Evolutionary conservation across 75 land plant genomes (phyloP).

Genomic region (Pinus taeda): DNA sequence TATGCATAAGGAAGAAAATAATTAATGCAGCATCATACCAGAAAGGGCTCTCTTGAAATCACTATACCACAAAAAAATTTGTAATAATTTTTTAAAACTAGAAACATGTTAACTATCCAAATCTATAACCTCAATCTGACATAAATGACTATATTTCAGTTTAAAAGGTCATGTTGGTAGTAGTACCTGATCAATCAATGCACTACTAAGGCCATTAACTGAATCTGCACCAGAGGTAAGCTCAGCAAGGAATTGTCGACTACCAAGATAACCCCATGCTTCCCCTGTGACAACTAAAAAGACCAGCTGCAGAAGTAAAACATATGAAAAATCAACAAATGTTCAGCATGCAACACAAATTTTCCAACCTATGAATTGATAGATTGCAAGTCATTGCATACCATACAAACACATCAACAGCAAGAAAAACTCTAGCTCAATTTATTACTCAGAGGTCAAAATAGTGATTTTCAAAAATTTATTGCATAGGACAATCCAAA

Average conservation of each 20-base stretch:
- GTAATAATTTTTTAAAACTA: not conserved
- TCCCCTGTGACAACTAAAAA: conserved; percentile 87
- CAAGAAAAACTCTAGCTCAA: not conserved
- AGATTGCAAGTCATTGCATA: not conserved
- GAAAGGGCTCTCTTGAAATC: not conserved
- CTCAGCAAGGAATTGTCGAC: conserved; percentile 77
- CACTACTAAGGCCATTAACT: conserved; percentile 58
- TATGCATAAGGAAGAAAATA: conserved; percentile 8
- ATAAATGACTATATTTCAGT: not conserved
- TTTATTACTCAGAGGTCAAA: conserved; percentile 3
- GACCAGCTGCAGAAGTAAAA: conserved; percentile 53
- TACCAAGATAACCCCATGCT: conserved; percentile 99
- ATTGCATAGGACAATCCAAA: not conserved
- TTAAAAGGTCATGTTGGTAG: not conserved
- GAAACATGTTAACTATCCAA: conserved; percentile 3
- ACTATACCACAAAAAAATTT: not conserved
- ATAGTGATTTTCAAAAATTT: conserved; percentile 2
- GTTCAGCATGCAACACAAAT: not conserved
- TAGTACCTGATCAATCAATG: conserved; percentile 69
- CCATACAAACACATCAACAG: not conserved
- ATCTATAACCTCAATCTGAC: not conserved
- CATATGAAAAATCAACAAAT: not conserved
- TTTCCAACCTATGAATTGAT: not conserved
- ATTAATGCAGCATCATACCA: conserved; percentile 6
- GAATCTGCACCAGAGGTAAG: conserved; percentile 46